These are phyloP conservation scores for Phytopythium sindhum DNA, from an alignment of 352 stramenopile genomes.

Conservation along the genomic window DNA sequence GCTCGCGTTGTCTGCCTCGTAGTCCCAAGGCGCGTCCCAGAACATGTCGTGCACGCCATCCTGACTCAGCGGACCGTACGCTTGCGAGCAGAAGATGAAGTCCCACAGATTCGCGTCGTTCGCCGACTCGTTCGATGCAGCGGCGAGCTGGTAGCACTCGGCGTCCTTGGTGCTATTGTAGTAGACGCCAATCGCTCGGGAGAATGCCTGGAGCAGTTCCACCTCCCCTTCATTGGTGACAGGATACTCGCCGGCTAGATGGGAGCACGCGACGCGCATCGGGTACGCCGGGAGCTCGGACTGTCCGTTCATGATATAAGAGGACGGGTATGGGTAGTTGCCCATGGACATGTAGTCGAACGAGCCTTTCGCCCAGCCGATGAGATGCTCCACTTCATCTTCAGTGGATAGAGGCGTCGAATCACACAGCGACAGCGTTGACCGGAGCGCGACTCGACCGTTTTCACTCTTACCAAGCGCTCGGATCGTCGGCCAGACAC, in stretches of 20 bases:
- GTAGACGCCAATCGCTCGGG: constrained; percentile 32
- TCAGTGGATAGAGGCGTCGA: too few relatives aligned
- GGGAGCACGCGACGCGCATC: constrained; percentile 63
- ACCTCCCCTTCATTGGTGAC: constrained; percentile 6
- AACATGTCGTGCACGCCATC: constrained; percentile 75
- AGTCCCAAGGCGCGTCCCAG: constrained; percentile 34
- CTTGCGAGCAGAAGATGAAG: constrained; percentile 73
- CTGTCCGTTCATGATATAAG: constrained; percentile 55
- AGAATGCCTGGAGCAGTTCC: constrained; percentile 25
- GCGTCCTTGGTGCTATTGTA: constrained; percentile 35
- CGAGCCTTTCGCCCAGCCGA: constrained; percentile 32
- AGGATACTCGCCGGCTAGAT: constrained; percentile 17
- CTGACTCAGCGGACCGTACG: constrained; percentile 33
- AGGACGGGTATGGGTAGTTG: constrained; percentile 87
- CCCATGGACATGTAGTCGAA: constrained; percentile 87
- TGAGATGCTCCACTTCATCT: constrained; percentile 16
- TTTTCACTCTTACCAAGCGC: constrained; percentile 18
- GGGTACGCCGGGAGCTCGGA: constrained; percentile 85
- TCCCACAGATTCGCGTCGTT: constrained; percentile 40
- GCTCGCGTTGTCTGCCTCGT: constrained; percentile 23
- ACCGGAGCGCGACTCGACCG: constrained; percentile 20
- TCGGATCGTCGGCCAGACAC: constrained; percentile 28
- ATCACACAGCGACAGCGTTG: constrained; percentile 26
- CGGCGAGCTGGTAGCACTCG: constrained; percentile 24
- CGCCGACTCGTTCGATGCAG: constrained; percentile 18